Evolutionary conservation across 192 early-diverging fungal species (phyloP).

Genomic region (Thamnidium elegans): DNA sequence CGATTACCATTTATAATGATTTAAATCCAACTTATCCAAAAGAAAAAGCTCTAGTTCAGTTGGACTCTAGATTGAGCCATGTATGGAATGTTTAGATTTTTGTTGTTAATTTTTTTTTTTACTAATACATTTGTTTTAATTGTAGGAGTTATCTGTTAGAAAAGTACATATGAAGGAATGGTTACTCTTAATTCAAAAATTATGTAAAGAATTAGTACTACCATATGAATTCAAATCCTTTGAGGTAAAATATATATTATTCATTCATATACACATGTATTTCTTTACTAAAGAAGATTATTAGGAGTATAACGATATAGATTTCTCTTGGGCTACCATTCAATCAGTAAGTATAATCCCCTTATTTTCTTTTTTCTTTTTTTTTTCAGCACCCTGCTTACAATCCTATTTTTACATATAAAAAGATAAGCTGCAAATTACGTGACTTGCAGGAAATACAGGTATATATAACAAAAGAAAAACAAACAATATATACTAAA

Average conservation of each 20-base stretch:
- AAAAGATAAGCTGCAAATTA: constrained; percentile 10
- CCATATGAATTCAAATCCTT: constrained; percentile 16
- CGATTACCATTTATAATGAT: constrained; percentile 13
- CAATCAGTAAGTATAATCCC: constrained; percentile 24
- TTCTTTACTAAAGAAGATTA: not conserved
- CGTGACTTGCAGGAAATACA: constrained; percentile 14
- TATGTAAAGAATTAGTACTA: constrained; percentile 7
- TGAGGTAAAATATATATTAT: constrained; percentile 13
- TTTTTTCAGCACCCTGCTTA: not conserved
- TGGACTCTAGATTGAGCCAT: constrained; percentile 10
- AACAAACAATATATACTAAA: not conserved
- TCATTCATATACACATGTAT: constrained; percentile 5
- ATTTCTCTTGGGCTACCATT: constrained; percentile 33
- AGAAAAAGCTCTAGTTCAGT: constrained; percentile 15
- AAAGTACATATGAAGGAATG: constrained; percentile 3
- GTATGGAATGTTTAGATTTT: constrained; percentile 11
- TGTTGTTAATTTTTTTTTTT: not conserved
- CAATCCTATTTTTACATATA: not conserved
- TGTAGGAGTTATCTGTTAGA: constrained; percentile 4
- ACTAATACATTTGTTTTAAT: not conserved
- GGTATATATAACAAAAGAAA: not conserved
- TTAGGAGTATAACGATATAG: constrained; percentile 9
- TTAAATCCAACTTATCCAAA: constrained; percentile 23
- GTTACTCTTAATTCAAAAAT: constrained; percentile 1
- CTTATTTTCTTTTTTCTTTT: not conserved